Base-by-base conservation (phyloP, 495 filamentous ascomycete genomes). In the Chaetomium fimeti region DNA sequence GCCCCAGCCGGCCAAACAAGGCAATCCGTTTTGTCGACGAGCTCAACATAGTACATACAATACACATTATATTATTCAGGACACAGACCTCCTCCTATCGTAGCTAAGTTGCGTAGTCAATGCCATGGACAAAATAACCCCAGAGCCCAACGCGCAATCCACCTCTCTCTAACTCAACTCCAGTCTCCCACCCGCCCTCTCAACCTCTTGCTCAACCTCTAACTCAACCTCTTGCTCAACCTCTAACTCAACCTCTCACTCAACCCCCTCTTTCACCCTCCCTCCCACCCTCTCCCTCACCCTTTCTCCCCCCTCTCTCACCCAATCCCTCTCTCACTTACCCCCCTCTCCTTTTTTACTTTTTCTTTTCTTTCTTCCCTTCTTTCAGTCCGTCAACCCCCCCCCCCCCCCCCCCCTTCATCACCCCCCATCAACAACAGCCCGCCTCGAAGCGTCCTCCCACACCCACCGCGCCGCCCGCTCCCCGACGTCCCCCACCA, bases 391-490 rank as follows among this genome's bases (percentile, higher is more conserved):
- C n/a, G n/a, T n/a, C n/a, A 2, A 11, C 55, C 20, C 8, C 42
- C 47, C 20, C 47, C 32, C 0, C n/a, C 25, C n/a, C 36, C 20
- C 24, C 27, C 5, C 8, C 36, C 11, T 13, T 38, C 25, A 36
- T 9, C 32, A 11, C 32, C 24, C 40, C 49, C 42, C 29, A 75
- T 25, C 45, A 11, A 49, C 18, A 38, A 79, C 69, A 6, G 71
- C 67, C 67, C 76, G 68, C 66, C 73, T 71, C 2, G 67, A 73
- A 40, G 74, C 69, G 45, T 83, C 85, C 32, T 87, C 85, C 40
- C 83, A 77, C 18, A 94, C 83, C 92, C 92, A 96, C 42, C 78
- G 78, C 65, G 89, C 85, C 42, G 96, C 83, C 64, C 85, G 79
- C 20, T 78, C 78, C 16, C 84, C 88, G 1, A 91, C 88, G 74